These are phyloP conservation scores for Dorcoceras hygrometricum DNA, from an alignment of 257 asterid genomes.

Conservation along the genomic window DNA sequence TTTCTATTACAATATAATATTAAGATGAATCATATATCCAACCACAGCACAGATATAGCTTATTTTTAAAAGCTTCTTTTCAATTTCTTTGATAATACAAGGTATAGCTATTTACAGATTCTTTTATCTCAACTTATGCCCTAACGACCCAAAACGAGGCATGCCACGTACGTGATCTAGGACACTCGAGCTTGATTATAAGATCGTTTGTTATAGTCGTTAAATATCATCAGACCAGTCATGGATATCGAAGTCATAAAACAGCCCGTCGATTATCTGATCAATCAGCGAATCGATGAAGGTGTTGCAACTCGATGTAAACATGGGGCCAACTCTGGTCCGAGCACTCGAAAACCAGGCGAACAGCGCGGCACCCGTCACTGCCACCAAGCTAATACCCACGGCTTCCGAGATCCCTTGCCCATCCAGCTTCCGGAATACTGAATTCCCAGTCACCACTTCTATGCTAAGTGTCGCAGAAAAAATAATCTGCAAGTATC, in stretches of 20 bases:
- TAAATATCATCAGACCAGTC: slow-evolving; percentile 51
- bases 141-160: too few species aligned
- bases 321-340: slow-evolving; percentile 58
- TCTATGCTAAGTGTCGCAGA: slow-evolving; percentile 75
- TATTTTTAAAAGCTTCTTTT: too few species aligned
- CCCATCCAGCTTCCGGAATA: slow-evolving; percentile 66
- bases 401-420: slow-evolving; percentile 67
- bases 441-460: slow-evolving; percentile 68
- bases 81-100: too few species aligned
- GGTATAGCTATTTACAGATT: too few species aligned
- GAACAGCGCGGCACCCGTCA: slow-evolving; percentile 61
- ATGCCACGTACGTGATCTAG: too few species aligned
- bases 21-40: too few species aligned
- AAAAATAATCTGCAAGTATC: slow-evolving; percentile 53
- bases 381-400: slow-evolving; percentile 62
- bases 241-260: slow-evolving; percentile 50
- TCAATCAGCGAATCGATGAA: slow-evolving; percentile 74
- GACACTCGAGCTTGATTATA: too few species aligned
- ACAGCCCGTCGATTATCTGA: slow-evolving; percentile 72
- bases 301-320: slow-evolving; percentile 60
- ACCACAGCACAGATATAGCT: too few species aligned
- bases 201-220: too few species aligned
- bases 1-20: too few species aligned
- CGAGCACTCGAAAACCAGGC: slow-evolving; percentile 85
- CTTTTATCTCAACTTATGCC: too few species aligned